Conservation (phyloP, 306 rosid genomes). For the Potentilla sterilis region DNA sequence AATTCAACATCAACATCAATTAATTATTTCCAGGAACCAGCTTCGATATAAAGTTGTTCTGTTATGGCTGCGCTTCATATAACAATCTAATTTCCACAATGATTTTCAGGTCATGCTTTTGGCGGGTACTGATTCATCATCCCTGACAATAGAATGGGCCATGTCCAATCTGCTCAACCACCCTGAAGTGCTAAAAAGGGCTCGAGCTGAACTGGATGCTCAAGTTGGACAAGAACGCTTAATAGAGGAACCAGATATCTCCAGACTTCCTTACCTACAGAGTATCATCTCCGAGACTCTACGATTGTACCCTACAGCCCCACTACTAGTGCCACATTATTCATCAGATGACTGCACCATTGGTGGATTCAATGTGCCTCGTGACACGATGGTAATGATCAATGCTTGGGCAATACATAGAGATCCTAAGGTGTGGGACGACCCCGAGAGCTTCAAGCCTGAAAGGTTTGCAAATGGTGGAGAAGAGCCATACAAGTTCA, state of each 20-base stretch:
- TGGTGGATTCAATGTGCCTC: slow-evolving; percentile 45
- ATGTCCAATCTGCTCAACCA: slow-evolving; percentile 48
- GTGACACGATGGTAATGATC: slow-evolving; percentile 39
- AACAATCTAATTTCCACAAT: neutral
- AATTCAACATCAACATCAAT: no score
- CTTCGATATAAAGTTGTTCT: neutral
- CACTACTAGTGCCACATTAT: slow-evolving; percentile 44
- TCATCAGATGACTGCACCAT: slow-evolving; percentile 42
- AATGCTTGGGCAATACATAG: slow-evolving; percentile 63
- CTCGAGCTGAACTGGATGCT: slow-evolving; percentile 39
- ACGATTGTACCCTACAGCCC: slow-evolving; percentile 36
- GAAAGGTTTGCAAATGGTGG: slow-evolving; percentile 38
- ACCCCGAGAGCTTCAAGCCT: slow-evolving; percentile 41
- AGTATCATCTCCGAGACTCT: slow-evolving; percentile 45
- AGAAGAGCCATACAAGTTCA: slow-evolving; percentile 6
- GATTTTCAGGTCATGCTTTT: slow-evolving; percentile 34
- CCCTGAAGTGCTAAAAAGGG: slow-evolving; percentile 43
- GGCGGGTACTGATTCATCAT: slow-evolving; percentile 60
- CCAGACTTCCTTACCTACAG: slow-evolving; percentile 47
- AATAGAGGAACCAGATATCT: slow-evolving; percentile 41
- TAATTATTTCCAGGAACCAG: neutral
- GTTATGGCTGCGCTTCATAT: neutral
- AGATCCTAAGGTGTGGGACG: slow-evolving; percentile 45
- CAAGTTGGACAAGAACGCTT: slow-evolving; percentile 38
- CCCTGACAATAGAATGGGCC: slow-evolving; percentile 58